Evolutionary conservation across 306 rosid species (phyloP).

Genomic region (Fragaria vesca): DNA sequence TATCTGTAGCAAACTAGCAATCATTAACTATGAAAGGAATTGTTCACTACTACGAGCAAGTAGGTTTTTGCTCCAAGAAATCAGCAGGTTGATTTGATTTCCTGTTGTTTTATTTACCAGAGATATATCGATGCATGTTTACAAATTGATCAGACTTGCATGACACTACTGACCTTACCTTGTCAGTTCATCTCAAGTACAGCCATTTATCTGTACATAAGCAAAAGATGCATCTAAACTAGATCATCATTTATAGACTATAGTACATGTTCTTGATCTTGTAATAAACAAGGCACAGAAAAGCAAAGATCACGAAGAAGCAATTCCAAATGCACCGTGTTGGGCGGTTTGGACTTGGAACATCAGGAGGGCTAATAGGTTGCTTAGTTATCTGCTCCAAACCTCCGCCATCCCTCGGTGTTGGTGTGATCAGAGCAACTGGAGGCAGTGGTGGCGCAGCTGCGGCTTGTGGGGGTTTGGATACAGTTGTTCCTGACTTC

Average conservation of each 20-base stretch:
- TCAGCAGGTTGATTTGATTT: too few relatives aligned
- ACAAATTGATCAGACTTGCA: neutral
- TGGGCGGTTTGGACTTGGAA: constrained; percentile 5
- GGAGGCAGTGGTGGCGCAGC: constrained; percentile 19
- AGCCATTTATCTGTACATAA: neutral
- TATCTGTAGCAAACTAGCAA: too few relatives aligned
- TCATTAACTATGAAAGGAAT: too few relatives aligned
- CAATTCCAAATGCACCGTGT: constrained; percentile 28
- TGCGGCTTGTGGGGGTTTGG: constrained; percentile 16
- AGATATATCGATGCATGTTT: neutral
- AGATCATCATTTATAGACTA: neutral
- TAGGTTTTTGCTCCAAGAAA: too few relatives aligned
- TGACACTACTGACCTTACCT: neutral
- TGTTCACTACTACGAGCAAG: too few relatives aligned
- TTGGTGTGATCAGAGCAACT: neutral
- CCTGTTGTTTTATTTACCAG: too few relatives aligned
- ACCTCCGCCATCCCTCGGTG: constrained; percentile 3
- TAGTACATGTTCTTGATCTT: constrained; percentile 6
- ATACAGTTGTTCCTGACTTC: constrained; percentile 11
- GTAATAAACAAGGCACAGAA: constrained; percentile 30
- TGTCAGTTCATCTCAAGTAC: neutral
- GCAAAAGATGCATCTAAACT: neutral
- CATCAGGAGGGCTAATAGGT: constrained; percentile 7
- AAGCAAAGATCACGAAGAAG: constrained; percentile 39
- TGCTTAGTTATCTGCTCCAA: constrained; percentile 10